Percentiles rank a stretch among this genome's conserved stretches.
Evolutionary conservation across 2,329 filamentous ascomycete species (phyloP).

Genomic region (Aspergillus fumigatiaffinis): DNA sequence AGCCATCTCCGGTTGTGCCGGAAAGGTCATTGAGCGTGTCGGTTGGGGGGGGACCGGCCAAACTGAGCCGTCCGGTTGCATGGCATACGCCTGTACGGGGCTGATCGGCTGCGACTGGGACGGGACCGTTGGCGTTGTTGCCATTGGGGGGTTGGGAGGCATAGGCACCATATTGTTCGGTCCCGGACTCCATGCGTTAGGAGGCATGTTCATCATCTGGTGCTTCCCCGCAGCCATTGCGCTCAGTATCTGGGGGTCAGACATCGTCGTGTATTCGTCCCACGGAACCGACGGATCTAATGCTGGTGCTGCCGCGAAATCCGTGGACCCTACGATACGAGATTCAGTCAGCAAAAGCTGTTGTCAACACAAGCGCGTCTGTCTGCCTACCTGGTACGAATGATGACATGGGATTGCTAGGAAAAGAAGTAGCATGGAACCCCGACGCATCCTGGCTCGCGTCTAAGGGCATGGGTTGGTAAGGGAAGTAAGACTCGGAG

Average conservation of each 20-base stretch:
- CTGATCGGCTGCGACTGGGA: slow-evolving; percentile 30
- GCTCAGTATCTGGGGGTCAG: slow-evolving; percentile 34
- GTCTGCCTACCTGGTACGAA: slow-evolving; percentile 33
- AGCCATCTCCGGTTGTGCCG: slow-evolving; percentile 28
- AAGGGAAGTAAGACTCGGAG: slow-evolving; percentile 35
- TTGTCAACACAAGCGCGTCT: slow-evolving; percentile 5
- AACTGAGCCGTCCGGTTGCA: slow-evolving; percentile 34
- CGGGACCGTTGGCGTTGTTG: slow-evolving; percentile 27
- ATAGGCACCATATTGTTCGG: slow-evolving; percentile 25
- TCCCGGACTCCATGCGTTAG: slow-evolving; percentile 29
- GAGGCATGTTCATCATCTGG: slow-evolving; percentile 31
- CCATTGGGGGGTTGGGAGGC: slow-evolving; percentile 25
- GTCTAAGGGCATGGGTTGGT: slow-evolving; percentile 32
- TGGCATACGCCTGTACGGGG: slow-evolving; percentile 25
- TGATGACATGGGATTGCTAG: slow-evolving; percentile 30
- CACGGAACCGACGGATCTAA: slow-evolving; percentile 34
- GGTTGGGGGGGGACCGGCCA: slow-evolving; percentile 32
- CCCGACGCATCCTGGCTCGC: slow-evolving; percentile 31
- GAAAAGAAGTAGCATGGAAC: slow-evolving; percentile 29
- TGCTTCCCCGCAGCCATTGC: slow-evolving; percentile 27
- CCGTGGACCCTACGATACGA: slow-evolving; percentile 21
- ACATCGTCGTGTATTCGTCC: slow-evolving; percentile 37
- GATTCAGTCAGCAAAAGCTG: slow-evolving; percentile 20
- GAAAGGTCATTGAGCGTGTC: slow-evolving; percentile 32
- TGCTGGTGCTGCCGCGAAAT: slow-evolving; percentile 27